Base-by-base conservation (phyloP, 177 flowering plant species). In the Telopea speciosissima region DNA sequence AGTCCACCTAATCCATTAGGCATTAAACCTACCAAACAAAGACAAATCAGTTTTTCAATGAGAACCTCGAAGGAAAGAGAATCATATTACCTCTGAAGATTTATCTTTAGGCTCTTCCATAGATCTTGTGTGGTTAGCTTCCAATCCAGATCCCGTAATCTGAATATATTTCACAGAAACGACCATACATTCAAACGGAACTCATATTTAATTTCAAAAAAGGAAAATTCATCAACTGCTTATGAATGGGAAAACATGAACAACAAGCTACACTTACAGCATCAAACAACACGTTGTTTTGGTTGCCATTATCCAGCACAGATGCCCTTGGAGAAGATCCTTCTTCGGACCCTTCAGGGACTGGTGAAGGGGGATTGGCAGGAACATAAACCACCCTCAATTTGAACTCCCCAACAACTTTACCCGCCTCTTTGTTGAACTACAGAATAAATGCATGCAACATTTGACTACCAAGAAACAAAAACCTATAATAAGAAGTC, bases 271-370 rank as follows among this genome's bases (percentile, higher is more conserved):
- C 54, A 79, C 89, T 78, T 73, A 91, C 94, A 73, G 82, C 82
- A 69, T 85, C 88, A 78, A 83, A 74, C 62, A 83, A 67, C 25
- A 85, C 68, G 70, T 75, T 60, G 69, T 64, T 82, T 42, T 76
- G 75, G 74, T 68, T 79, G 24, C 88, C 88, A 75, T 83, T 83
- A 60, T 85, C 89, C 52, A 60, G 62, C 17, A 63, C 42, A 68
- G 87, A 82, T 71, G 90, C 80, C 74, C 80, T 78, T 1, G 96
- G 92, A 61, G 98, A 87, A 64, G 83, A 78, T 24, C 84, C 98
- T 81, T 93, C 97, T 67, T 93, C 97, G 63, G 95, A 83, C 71
- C 78, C 97, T 82, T 93, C 97, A 17, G 90, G 93, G 13, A 93
- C 93, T 12, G 97, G 94, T 1, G 97, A 93, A 12, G 98, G 97